Conservation (phyloP, 75 land plant species). For the Pinus taeda region DNA sequence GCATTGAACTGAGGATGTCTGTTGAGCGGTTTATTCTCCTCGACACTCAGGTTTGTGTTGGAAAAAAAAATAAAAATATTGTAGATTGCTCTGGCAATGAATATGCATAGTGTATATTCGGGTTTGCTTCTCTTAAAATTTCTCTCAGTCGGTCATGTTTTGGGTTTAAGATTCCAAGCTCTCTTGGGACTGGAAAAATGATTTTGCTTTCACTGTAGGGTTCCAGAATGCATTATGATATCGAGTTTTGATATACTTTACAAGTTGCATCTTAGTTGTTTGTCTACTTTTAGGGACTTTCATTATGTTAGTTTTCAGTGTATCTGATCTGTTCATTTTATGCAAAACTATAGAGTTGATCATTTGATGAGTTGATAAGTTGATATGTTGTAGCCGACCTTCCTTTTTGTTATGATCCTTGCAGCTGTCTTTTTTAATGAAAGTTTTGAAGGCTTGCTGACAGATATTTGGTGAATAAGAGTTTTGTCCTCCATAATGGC, state of each 20-base stretch:
- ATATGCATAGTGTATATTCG: background rate
- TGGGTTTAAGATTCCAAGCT: no score
- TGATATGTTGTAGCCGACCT: background rate
- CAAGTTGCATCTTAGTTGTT: background rate
- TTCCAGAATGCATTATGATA: background rate
- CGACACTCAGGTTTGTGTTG: conserved; percentile 78
- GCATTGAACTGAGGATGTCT: conserved; percentile 84
- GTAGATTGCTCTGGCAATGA: background rate
- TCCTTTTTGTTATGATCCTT: background rate
- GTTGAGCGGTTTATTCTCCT: conserved; percentile 90
- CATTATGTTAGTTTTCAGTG: background rate
- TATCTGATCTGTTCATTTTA: background rate
- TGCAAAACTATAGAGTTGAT: background rate
- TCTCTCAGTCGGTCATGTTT: background rate
- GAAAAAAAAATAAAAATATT: background rate
- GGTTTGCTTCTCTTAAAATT: background rate
- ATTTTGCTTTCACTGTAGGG: no score
- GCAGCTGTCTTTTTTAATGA: background rate
- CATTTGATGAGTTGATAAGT: background rate
- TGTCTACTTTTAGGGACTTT: background rate
- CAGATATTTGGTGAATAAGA: no score
- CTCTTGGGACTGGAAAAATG: no score
- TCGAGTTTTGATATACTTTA: background rate
- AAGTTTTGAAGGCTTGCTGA: background rate
- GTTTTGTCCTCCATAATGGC: no score